phyloP scores from a whole-genome alignment of 768 basidiomycete genomes.

The Amanita muscaria region DNA sequence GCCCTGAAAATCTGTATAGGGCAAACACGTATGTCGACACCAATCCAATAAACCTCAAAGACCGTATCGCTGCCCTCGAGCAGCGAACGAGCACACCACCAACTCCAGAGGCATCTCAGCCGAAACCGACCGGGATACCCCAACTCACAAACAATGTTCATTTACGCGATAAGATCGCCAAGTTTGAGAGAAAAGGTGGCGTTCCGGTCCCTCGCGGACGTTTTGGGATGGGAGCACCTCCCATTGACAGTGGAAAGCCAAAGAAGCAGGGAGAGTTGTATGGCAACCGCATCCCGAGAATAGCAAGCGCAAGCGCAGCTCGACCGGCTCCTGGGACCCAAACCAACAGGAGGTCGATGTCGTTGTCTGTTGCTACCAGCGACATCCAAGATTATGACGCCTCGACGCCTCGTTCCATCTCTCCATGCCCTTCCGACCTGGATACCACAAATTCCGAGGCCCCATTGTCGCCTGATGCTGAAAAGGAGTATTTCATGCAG shows the following conservation, averaged over 20 bases:
- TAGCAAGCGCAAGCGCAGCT: constrained; percentile 20
- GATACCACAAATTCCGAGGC: constrained; percentile 1
- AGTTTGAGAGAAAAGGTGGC: constrained; percentile 72
- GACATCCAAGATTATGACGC: neutral
- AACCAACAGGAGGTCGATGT: constrained; percentile 1
- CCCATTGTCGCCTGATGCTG: constrained; percentile 1
- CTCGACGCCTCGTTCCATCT: constrained; percentile 1
- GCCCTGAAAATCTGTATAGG: constrained; percentile 11
- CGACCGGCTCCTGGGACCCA: constrained; percentile 11
- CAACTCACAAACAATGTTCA: constrained; percentile 18
- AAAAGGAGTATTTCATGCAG: neutral
- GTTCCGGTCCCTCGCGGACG: constrained; percentile 68
- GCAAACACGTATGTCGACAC: constrained; percentile 24
- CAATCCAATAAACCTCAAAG: constrained; percentile 54
- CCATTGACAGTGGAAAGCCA: constrained; percentile 36
- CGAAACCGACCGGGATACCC: constrained; percentile 23
- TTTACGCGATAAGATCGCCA: constrained; percentile 64
- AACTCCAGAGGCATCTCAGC: constrained; percentile 11
- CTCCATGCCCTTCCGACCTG: constrained; percentile 4
- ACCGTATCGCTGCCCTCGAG: constrained; percentile 76
- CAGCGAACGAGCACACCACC: constrained; percentile 35
- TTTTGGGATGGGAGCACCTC: constrained; percentile 61
- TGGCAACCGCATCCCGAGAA: constrained; percentile 58
- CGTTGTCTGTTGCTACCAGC: neutral
- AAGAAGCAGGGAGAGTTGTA: constrained; percentile 60